phyloP scores from a whole-genome alignment of 2,329 filamentous ascomycete genomes.

The Verticillium nubilum region DNA sequence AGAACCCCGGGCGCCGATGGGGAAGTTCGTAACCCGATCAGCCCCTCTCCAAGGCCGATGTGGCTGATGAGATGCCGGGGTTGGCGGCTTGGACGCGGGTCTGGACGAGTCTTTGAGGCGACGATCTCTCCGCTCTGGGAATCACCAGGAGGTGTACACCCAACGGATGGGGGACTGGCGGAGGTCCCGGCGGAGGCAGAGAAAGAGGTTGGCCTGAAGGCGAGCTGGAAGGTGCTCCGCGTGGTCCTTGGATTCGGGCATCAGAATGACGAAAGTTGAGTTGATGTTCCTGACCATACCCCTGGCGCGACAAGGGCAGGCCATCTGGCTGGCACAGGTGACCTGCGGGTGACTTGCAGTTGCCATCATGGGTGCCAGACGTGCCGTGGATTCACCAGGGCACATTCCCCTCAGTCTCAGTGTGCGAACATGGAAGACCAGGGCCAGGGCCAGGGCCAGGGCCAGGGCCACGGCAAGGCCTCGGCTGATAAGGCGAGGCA shows the following conservation, averaged over 20 bases:
- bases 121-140: conserved; percentile 2
- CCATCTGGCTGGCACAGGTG: background rate
- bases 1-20: background rate
- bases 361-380: background rate
- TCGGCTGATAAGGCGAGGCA: background rate
- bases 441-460: too few species aligned
- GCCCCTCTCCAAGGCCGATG: background rate
- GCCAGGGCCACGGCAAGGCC: background rate
- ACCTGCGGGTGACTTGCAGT: background rate
- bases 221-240: background rate
- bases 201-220: background rate
- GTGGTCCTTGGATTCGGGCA: background rate
- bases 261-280: background rate
- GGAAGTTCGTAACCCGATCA: background rate
- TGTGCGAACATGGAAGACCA: too few species aligned
- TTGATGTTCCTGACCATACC: background rate
- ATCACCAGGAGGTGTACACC: background rate
- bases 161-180: background rate
- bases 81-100: background rate
- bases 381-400: background rate
- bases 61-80: background rate
- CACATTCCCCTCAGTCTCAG: background rate
- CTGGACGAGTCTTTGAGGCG: conserved; percentile 2
- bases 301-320: background rate
- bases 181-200: background rate